Evolutionary conservation across 2,329 filamentous ascomycete genomes (phyloP).

Genomic region (Neofusicoccum sp.): DNA sequence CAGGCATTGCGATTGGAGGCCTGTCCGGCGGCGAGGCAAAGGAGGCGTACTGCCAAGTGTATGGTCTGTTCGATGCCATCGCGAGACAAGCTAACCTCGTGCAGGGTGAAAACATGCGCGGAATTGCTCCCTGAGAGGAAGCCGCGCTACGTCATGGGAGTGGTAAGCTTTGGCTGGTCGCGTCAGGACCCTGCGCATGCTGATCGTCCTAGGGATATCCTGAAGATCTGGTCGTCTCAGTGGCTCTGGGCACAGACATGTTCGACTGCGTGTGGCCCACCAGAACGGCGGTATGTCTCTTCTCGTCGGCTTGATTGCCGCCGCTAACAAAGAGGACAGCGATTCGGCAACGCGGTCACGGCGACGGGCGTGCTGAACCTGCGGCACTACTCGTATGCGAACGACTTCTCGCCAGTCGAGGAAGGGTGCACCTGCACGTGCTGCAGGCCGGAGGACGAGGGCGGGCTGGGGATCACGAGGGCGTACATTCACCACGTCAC

Average conservation of each 20-base stretch:
- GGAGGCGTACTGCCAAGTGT: conserved; percentile 83
- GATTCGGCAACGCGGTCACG: conserved; percentile 94
- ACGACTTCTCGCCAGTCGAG: conserved; percentile 84
- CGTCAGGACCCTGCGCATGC: background rate
- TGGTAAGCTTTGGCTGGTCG: conserved; percentile 42
- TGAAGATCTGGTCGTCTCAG: conserved; percentile 90
- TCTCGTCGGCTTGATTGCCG: background rate
- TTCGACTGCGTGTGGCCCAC: conserved; percentile 99
- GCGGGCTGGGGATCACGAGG: conserved; percentile 78
- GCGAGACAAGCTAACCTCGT: conserved; percentile 30
- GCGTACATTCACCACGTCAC: conserved; percentile 91
- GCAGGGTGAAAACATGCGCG: conserved; percentile 76
- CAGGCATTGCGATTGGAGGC: conserved; percentile 94
- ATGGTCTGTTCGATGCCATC: background rate
- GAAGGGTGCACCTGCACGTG: conserved; percentile 78
- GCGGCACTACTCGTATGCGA: conserved; percentile 71
- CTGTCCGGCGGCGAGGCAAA: conserved; percentile 95
- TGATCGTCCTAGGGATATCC: conserved; percentile 65
- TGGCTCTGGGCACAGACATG: conserved; percentile 96
- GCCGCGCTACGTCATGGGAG: conserved; percentile 98
- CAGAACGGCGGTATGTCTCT: conserved; percentile 69
- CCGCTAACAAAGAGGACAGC: conserved; percentile 39
- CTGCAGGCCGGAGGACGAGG: conserved; percentile 68
- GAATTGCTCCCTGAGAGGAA: conserved; percentile 82
- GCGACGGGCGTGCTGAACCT: conserved; percentile 80